Base-by-base conservation (phyloP, 345 rosid genomes). In the Cardamine occulta region DNA sequence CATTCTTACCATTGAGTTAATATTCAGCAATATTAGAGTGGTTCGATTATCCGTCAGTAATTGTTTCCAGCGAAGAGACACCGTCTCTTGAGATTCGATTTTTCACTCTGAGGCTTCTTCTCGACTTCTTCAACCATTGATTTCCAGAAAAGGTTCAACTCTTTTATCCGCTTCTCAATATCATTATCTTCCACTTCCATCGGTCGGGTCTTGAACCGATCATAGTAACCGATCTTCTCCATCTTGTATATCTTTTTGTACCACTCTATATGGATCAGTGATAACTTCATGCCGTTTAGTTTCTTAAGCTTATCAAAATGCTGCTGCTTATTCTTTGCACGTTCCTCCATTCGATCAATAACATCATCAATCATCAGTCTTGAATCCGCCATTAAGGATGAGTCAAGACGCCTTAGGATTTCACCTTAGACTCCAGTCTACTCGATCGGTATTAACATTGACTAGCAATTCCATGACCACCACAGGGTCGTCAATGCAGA, bases 31-130 rank as follows among this genome's bases (percentile, higher is more conserved):
- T 85, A 13, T 9, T 85, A 86, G n/a, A 93, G 93, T 0, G 97
- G 98, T 29, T 93, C 97, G 5, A 90, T 70, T 86, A 93, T 71
- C 64, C 95, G 86, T 60, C 93, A 68, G 59, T 86, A 93, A 34
- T 77, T 84, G 17, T 83, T 78, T 13, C 90, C 95, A 0, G 79
- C 78, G 31, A 2, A 88, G 80, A 4, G 31, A 88, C 77, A 85
- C 12, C 82, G 63, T 1, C 0, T 39, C 34, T 80, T 70, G 17
- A 85, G 73, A 3, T 15, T 8, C 2, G 78, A 77, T 4, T 19
- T 63, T 53, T 85, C 86, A 7, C 68, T 82, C 59, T 82, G 85
- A 45, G 93, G 95, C 76, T 74, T 86, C 72, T 63, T 81, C 80
- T 80, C 85, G 0, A 80, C 42, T 11, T 37, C 42, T 37, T 37